Evolutionary conservation across 2,329 filamentous ascomycete species (phyloP), one percentile per base, ranked within the genome.

Genomic region (Calonectria multiphialidica): DNA sequence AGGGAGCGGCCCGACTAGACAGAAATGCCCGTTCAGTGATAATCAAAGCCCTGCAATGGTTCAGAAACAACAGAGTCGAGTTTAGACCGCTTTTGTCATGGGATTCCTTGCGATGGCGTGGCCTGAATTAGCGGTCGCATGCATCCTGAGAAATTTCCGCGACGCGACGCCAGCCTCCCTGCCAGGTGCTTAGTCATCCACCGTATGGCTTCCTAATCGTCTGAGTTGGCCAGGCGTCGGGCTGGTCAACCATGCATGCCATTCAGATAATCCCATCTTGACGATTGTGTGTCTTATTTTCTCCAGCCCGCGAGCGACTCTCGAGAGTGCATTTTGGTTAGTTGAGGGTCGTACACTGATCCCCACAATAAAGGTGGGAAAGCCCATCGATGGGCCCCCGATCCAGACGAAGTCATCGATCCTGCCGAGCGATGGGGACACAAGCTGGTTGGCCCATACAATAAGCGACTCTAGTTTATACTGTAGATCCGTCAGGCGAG

Each of bases 141-240:
- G 57, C 55, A 23, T 50, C 23, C 61, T 35, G 69, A 71, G 69
- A 71, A 67, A 71, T 71, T 67, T 71, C 55, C 64, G 40, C n/a
- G 37, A 62, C 57, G 37, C 37, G 57, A 42, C 37, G 57, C 57
- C 53, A 59, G 33, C 53, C 53, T 59, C 53, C 53, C 53, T 59
- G 53, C 37, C 37, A 25, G 40, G 23, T 45, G 57, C 57, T 62
- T 62, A 62, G 57, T 62, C 57, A 62, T 62, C 57, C 57, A 2
- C 15, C 23, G 18, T 15, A 28, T 45, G 12, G n/a, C 37, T n/a
- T 21, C 37, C 8, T 10, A 33, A 45, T 62, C 37, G 57, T 23
- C 18, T 30, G 16, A 45, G 57, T 62, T 44, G 40, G 45, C 57
- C n/a, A 21, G 33, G n/a, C 13, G 7, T 23, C 30, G 21, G 8